These are phyloP conservation scores for Linum usitatissimum DNA, from an alignment of 345 rosid species.

Conservation along the genomic window DNA sequence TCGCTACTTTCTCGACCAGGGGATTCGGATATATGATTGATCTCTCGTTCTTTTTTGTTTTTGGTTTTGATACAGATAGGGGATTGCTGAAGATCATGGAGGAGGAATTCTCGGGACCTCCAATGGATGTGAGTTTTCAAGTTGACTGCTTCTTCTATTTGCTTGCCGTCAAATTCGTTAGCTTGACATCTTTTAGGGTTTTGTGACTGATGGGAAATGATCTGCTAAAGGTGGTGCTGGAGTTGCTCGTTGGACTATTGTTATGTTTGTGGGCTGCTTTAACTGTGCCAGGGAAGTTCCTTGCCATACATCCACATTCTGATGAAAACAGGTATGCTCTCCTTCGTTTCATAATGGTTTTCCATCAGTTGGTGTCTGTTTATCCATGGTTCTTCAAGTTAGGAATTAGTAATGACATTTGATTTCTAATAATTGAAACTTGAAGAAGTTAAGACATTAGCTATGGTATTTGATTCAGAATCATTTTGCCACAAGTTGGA, in stretches of 20 bases:
- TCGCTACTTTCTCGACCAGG: neutral
- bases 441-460: neutral
- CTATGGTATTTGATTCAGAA: neutral
- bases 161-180: neutral
- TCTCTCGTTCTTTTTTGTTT: neutral
- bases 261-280: conserved; percentile 92
- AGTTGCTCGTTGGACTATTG: conserved; percentile 59
- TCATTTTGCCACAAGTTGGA: neutral
- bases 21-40: conserved; percentile 7
- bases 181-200: neutral
- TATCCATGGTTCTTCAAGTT: neutral
- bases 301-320: conserved; percentile 75
- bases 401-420: neutral
- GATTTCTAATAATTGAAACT: neutral
- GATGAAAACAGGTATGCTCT: conserved; percentile 77
- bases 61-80: conserved; percentile 44
- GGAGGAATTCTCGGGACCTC: conserved; percentile 80
- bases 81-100: conserved; percentile 85
- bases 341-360: neutral
- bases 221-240: conserved; percentile 49
- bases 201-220: neutral
- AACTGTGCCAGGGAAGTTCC: conserved; percentile 79
- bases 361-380: neutral
- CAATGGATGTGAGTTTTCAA: conserved; percentile 41
- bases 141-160: neutral